phyloP scores from a whole-genome alignment of 75 land plant species.

The Pinus taeda region DNA sequence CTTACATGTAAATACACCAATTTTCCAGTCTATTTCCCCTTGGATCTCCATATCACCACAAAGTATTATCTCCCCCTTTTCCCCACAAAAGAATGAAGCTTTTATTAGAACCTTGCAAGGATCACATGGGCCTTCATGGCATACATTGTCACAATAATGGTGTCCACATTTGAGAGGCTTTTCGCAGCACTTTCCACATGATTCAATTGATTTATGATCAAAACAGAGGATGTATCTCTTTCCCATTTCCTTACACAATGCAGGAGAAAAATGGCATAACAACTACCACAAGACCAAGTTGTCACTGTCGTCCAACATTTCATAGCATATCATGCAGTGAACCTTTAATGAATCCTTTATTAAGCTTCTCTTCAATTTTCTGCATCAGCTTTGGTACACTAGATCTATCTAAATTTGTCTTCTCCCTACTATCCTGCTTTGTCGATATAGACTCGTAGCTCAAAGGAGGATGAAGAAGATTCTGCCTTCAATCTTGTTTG shows the following conservation, averaged over 20 bases:
- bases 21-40: too few species aligned
- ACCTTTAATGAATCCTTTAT: slow-evolving; percentile 37
- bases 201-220: too few species aligned
- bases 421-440: slow-evolving; percentile 5
- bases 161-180: too few species aligned
- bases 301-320: slow-evolving; percentile 74
- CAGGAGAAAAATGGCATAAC: slow-evolving; percentile 88
- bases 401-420: background rate
- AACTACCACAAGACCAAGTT: slow-evolving; percentile 89
- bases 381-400: slow-evolving; percentile 83
- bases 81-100: too few species aligned
- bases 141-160: too few species aligned
- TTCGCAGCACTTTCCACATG: too few species aligned
- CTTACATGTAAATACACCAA: too few species aligned
- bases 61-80: too few species aligned
- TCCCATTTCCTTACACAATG: slow-evolving; percentile 93
- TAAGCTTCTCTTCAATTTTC: slow-evolving; percentile 88
- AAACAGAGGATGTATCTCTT: slow-evolving; percentile 63
- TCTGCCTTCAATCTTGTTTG: slow-evolving; percentile 6
- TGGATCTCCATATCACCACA: too few species aligned
- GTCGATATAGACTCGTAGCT: background rate
- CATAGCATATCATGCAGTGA: slow-evolving; percentile 99
- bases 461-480: background rate
- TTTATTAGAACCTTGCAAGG: too few species aligned
- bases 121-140: too few species aligned